Base-by-base conservation (phyloP, 345 rosid species). In the Brassica incana region DNA sequence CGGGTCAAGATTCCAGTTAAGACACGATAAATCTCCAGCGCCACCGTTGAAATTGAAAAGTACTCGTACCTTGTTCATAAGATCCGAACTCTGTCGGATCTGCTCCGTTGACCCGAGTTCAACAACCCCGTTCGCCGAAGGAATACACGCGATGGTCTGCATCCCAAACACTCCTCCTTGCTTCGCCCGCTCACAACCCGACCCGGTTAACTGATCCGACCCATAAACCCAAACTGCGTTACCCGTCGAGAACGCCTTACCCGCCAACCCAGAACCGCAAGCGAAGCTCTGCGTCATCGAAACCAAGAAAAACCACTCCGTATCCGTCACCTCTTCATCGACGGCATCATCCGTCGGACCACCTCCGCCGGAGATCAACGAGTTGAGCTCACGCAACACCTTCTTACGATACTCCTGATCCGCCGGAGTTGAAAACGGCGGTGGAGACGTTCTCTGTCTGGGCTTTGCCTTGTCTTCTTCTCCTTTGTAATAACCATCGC, bases 291-390 rank as follows among this genome's bases (percentile, higher is more conserved):
- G 97, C 15, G 97, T 95, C 99, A 95, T 95, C 15, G 98, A 93
- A 45, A 95, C 89, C 73, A 95, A 86, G 81, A 91, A 93, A 82
- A 95, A 95, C 99, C 99, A 95, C 84, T 95, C 99, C 0, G 98
- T 93, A 75, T 95, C 99, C 15, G 99, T 91, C 40, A 95, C 99
- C 56, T 95, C 99, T 71, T 95, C 98, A 23, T 95, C 98, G 16
- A 91, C 85, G 5, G 92, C 90, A 25, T 93, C 99, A 67, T 81
- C 84, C 16, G 75, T 10, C 74, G 85, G 20, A 25, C 84, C 27
- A 4, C 78, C 35, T 12, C 90, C 70, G 62, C 98, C 98, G 15
- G 98, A 86, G 59, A 96, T 93, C 82, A 96, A 77, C 35, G 99
- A 88, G 67, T 96, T 96, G 16, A 96, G 97, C 74, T 96, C 92